phyloP scores from a whole-genome alignment of 2,329 filamentous ascomycete genomes.

The Colletotrichum plurivorum region DNA sequence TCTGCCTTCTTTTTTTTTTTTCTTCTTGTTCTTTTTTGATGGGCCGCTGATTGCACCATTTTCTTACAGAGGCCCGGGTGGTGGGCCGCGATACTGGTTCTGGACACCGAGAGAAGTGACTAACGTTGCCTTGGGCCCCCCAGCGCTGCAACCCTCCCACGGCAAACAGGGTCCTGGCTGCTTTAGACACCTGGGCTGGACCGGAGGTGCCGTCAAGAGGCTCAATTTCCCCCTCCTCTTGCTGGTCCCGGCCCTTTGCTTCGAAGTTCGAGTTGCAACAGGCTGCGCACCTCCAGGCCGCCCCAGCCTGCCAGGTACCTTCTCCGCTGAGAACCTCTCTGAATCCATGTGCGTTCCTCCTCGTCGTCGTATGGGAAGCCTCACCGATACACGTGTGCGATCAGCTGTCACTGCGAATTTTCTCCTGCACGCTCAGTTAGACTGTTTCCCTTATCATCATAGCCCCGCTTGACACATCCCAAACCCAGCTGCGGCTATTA shows the following conservation, averaged over 20 bases:
- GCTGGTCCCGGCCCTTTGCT: background rate
- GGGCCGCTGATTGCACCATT: slow-evolving; percentile 31
- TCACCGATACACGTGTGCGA: slow-evolving; percentile 19
- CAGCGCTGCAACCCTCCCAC: slow-evolving; percentile 30
- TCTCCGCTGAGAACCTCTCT: slow-evolving; percentile 4
- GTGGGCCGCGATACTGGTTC: slow-evolving; percentile 29
- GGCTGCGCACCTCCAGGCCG: too few species aligned
- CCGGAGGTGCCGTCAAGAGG: slow-evolving; percentile 27
- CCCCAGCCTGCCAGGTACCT: background rate
- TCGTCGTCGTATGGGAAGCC: slow-evolving; percentile 17
- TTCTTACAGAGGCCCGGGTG: background rate
- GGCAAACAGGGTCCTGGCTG: slow-evolving; percentile 25
- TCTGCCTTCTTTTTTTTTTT: background rate
- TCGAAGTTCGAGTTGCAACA: background rate
- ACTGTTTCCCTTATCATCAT: slow-evolving; percentile 6
- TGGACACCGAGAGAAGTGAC: slow-evolving; percentile 35
- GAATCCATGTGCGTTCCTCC: slow-evolving; percentile 9
- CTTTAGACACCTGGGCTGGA: slow-evolving; percentile 17
- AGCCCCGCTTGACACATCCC: slow-evolving; percentile 1
- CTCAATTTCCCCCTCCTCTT: slow-evolving; percentile 5
- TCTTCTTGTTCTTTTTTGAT: background rate
- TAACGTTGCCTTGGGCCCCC: slow-evolving; percentile 18
- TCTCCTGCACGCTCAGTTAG: background rate
- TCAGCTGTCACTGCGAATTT: slow-evolving; percentile 11
- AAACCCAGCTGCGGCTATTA: slow-evolving; percentile 10